Percentiles rank a stretch among this genome's conserved stretches.
These are phyloP conservation scores for Fusarium duplospermum DNA, from an alignment of 2,329 filamentous ascomycete species.

Conservation along the genomic window DNA sequence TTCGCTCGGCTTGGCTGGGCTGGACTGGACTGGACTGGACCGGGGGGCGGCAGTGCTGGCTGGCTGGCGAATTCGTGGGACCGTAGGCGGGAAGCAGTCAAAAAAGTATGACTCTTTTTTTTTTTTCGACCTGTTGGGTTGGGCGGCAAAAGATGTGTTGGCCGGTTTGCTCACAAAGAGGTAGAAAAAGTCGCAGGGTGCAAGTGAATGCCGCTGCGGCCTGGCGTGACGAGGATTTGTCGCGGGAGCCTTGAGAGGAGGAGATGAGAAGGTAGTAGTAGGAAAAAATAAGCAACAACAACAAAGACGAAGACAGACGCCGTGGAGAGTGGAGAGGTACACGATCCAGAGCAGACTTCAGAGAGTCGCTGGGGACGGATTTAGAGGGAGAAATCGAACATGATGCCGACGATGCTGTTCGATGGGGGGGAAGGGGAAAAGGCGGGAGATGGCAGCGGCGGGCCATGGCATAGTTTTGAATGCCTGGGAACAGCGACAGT, in stretches of 20 bases:
- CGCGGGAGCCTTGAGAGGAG: background rate
- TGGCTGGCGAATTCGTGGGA: conserved; percentile 22
- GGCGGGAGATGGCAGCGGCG: conserved; percentile 44
- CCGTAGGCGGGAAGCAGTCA: conserved; percentile 13
- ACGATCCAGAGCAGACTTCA: conserved; percentile 64
- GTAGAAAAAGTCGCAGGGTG: conserved; percentile 55
- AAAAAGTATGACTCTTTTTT: conserved; percentile 19
- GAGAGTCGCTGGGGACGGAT: conserved; percentile 63
- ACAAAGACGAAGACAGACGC: conserved; percentile 47
- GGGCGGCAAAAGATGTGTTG: conserved; percentile 34
- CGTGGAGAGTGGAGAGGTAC: conserved; percentile 53
- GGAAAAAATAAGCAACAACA: conserved; percentile 37
- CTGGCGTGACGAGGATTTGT: conserved; percentile 24
- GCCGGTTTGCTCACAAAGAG: conserved; percentile 11
- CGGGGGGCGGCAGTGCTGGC: conserved; percentile 37
- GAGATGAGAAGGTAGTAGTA: conserved; percentile 13
- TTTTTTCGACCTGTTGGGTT: conserved; percentile 30
- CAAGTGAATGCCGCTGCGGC: conserved; percentile 64
- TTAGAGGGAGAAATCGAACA: conserved; percentile 65
- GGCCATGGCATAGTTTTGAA: conserved; percentile 54
- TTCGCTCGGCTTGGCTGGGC: conserved; percentile 32
- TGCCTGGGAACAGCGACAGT: conserved; percentile 38
- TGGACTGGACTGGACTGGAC: conserved; percentile 37
- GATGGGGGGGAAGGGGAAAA: conserved; percentile 58
- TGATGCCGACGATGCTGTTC: conserved; percentile 65